Base-by-base conservation (phyloP, 78 protist species). In the Cavenderia fasciculata region DNA sequence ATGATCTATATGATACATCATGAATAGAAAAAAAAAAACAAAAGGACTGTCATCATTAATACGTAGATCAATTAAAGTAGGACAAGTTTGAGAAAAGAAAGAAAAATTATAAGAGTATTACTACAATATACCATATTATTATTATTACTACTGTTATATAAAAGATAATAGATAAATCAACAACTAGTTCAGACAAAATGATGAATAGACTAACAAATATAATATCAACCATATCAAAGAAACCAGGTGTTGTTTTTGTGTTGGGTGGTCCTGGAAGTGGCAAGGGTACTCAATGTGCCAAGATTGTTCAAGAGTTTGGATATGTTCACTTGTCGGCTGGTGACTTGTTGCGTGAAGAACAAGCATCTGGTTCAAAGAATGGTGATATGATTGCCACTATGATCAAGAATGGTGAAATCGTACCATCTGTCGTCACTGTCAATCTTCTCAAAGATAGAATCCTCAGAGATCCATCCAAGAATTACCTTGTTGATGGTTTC, bases 321-420 rank as follows among this genome's bases (percentile, higher is more conserved):
- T 90, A 57, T 56, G 86, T 59, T 4, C 98, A 97, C 68, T 52
- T 97, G 52, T 85, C 95, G 29, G 98, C 98, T 4, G 98, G 98
- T 31, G 98, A 97, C 27, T 88, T 97, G 33, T 93, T 97, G 46
- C 95, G 98, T 54, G 94, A 89, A 5, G 98, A 94, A 85, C 33
- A 49, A 33, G 43, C 71, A 7, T 59, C 79, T 12, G 95, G 95
- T 66, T 76, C 94, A 21, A 33, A 54, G 18, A 33, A 88, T 56
- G 97, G 95, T 40, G 78, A 65, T n/a, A 91, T 91, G 95, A 91
- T 91, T 40, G 33, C 75, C 18, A 57, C 59, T 5, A 91, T 91
- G 95, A 91, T 91, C n/a, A 84, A 72, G 46, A 86, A 76, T 46
- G 95, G 95, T 78, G 85, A 79, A 54, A 75, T 94, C 6, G 98